Evolutionary conservation across 2,329 filamentous ascomycete genomes (phyloP), one percentile per base, ranked within the genome.

Genomic region (Beauveria scarabaeidicola): DNA sequence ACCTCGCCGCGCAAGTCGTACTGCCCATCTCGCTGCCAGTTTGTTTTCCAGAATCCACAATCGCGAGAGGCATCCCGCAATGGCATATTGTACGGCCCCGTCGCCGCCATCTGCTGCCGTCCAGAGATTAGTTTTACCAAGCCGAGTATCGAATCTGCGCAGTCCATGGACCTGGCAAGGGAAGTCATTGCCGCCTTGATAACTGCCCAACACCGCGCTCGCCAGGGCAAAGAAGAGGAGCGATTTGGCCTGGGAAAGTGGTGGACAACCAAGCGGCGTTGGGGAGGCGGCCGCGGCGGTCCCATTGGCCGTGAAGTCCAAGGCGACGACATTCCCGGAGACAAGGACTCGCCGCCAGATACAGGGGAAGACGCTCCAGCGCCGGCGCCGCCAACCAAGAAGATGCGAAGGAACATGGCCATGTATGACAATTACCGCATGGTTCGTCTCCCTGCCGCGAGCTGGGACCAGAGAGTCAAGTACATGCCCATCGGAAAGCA

Each of bases 351-450:
- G 47, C 65, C 66, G 23, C 67, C 64, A 41, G 67, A 70, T 17
- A 62, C 64, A 6, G 66, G 70, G 47, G 66, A 66, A 32, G 36
- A 61, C 15, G 48, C 63, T 23, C 59, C 59, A 69, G 66, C 5
- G 63, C 66, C 5, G 51, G 61, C 2, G 56, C 73, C 71, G 4
- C 63, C 68, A 3, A 68, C 66, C 40, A 82, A 82, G 69, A 82
- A 78, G 62, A 70, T 78, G 41, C 78, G 81, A 61, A 83, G 81
- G 69, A 82, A 76, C 55, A 71, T 82, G 68, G 78, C 77, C 62
- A 77, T 85, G 51, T 87, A 86, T 67, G 84, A 87, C 67, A 81
- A 77, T 64, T 87, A 87, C 70, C 79, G 84, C 60, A 85, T 83
- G 76, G 75, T 87, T 48, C 77, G 81, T 2, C 81, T 80, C 9